Conservation (phyloP, 768 basidiomycete species). For the Rhodotorula babjevae region DNA sequence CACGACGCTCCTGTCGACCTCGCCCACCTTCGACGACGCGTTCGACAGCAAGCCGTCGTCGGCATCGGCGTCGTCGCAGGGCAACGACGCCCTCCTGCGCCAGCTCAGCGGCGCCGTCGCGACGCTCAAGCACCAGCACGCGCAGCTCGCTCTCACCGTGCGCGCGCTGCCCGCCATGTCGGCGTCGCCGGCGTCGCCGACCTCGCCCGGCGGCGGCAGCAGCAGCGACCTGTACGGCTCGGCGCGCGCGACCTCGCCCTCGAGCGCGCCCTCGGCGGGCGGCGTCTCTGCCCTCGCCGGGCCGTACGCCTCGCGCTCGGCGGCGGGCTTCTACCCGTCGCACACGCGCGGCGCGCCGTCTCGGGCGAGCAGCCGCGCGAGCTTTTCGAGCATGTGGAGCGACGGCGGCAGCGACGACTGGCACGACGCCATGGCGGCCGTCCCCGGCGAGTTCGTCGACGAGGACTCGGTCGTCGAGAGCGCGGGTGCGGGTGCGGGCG, state of each 20-base stretch:
- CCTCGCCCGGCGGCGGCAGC: no score
- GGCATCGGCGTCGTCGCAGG: no score
- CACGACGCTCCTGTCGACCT: background rate
- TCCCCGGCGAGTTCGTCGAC: constrained; percentile 34
- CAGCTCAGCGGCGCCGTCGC: constrained; percentile 8
- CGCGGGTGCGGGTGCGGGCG: background rate
- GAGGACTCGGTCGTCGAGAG: constrained; percentile 1
- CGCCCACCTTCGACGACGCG: background rate
- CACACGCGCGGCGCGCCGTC: constrained; percentile 9
- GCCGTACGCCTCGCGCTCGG: background rate
- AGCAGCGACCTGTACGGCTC: background rate
- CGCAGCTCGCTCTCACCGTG: background rate
- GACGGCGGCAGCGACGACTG: constrained; percentile 22
- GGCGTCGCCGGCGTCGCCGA: background rate
- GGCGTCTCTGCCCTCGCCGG: no score
- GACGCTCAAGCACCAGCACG: background rate
- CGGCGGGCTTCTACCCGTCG: background rate
- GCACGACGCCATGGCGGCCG: constrained; percentile 1
- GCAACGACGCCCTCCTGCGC: constrained; percentile 9
- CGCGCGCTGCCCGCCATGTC: background rate
- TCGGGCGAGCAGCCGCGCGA: constrained; percentile 18
- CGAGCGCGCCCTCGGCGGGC: background rate
- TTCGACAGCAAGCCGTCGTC: background rate
- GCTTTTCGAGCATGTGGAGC: constrained; percentile 18
- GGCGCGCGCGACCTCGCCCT: background rate